A percentile compares a stretch with the other conserved stretches of the same genome.
These are phyloP conservation scores for Pseudopyricularia javanii DNA, from an alignment of 2,329 filamentous ascomycete genomes.

Conservation along the genomic window DNA sequence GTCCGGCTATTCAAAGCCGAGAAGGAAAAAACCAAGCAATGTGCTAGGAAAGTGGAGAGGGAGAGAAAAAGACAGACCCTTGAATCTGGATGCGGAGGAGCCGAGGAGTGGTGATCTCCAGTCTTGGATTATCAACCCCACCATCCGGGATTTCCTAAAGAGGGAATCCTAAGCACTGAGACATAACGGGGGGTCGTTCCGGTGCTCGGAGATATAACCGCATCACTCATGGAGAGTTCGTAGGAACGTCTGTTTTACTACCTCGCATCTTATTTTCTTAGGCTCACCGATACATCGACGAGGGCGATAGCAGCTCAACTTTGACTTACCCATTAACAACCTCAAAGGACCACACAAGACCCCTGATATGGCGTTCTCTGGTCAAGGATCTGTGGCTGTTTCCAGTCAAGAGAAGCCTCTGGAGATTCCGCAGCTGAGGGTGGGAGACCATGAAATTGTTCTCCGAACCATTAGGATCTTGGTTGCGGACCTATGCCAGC, in stretches of 20 bases:
- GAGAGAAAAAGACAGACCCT: too few species aligned
- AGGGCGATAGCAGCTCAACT: background rate
- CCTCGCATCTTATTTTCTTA: background rate
- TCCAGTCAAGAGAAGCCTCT: background rate
- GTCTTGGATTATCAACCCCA: too few species aligned
- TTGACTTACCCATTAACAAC: background rate
- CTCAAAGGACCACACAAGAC: background rate
- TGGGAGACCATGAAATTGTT: constrained; percentile 27
- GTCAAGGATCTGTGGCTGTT: background rate
- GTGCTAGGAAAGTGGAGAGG: too few species aligned
- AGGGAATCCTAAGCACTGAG: background rate
- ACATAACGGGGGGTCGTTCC: background rate
- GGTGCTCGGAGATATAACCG: too few species aligned
- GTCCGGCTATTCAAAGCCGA: background rate
- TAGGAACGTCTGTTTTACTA: too few species aligned
- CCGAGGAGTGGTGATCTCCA: too few species aligned
- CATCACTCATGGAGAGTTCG: too few species aligned
- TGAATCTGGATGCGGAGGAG: too few species aligned
- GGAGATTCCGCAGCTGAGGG: background rate
- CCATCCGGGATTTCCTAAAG: background rate
- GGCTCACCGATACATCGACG: background rate
- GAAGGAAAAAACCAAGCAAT: background rate
- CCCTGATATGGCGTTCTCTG: background rate
- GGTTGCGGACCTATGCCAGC: constrained; percentile 57
- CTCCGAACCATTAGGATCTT: constrained; percentile 48